Evolutionary conservation across 1,284 basidiomycete genomes (phyloP).

Genomic region (Apiotrichum sp.): DNA sequence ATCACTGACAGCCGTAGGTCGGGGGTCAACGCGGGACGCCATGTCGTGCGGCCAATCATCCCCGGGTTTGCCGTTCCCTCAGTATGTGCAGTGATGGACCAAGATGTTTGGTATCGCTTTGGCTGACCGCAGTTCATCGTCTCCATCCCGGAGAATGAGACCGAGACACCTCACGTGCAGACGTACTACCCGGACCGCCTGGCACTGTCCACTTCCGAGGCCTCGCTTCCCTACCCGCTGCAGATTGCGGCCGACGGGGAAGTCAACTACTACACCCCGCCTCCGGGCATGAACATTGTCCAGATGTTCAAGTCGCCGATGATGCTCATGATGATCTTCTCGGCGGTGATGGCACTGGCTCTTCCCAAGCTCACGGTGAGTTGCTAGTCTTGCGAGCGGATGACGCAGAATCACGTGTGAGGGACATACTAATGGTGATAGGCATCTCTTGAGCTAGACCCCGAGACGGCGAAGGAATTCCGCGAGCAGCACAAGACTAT

Average conservation of each 20-base stretch:
- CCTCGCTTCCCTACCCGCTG: slow-evolving; percentile 65
- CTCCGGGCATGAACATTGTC: slow-evolving; percentile 63
- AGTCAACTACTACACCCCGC: slow-evolving; percentile 63
- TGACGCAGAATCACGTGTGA: too few species aligned
- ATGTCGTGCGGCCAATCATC: slow-evolving; percentile 32
- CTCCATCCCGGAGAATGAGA: slow-evolving; percentile 11
- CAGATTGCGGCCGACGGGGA: slow-evolving; percentile 53
- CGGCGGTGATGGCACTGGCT: slow-evolving; percentile 63
- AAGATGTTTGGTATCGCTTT: not conserved
- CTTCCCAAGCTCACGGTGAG: slow-evolving; percentile 74
- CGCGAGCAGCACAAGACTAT: slow-evolving; percentile 62
- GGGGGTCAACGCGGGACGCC: not conserved
- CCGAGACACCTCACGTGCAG: slow-evolving; percentile 48
- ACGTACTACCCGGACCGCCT: slow-evolving; percentile 60
- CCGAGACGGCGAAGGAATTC: slow-evolving; percentile 65
- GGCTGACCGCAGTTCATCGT: slow-evolving; percentile 22
- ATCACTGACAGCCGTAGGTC: not conserved
- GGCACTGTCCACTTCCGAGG: slow-evolving; percentile 54
- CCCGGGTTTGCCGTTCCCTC: slow-evolving; percentile 29
- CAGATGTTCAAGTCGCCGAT: slow-evolving; percentile 79
- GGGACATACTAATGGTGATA: slow-evolving; percentile 30
- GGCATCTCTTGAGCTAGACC: slow-evolving; percentile 66
- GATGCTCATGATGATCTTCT: slow-evolving; percentile 74
- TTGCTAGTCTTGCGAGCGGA: too few species aligned
- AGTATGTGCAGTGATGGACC: slow-evolving; percentile 18